phyloP scores from a whole-genome alignment of 306 rosid species.

The Boehmeria nivea region DNA sequence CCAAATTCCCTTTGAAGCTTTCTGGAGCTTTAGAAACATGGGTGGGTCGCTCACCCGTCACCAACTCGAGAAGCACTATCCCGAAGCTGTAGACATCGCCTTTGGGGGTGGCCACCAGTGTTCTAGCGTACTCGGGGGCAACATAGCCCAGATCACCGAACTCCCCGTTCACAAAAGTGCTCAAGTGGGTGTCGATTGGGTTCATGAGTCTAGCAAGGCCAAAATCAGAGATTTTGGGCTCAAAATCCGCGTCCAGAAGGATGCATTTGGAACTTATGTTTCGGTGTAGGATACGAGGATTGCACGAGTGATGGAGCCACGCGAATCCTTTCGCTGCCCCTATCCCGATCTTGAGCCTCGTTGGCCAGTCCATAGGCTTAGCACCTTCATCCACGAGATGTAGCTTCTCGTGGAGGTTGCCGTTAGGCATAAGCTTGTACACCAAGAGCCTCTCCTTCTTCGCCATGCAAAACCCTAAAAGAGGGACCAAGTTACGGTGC shows the following conservation, averaged over 20 bases:
- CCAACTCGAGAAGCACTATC: slow-evolving; percentile 86
- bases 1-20: slow-evolving; percentile 74
- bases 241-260: slow-evolving; percentile 63
- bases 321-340: slow-evolving; percentile 95
- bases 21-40: slow-evolving; percentile 64
- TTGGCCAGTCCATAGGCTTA: slow-evolving; percentile 59
- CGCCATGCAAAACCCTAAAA: slow-evolving; percentile 78
- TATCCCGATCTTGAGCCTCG: slow-evolving; percentile 78
- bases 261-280: slow-evolving; percentile 94
- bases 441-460: slow-evolving; percentile 86
- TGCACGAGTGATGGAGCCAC: slow-evolving; percentile 95
- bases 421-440: slow-evolving; percentile 68
- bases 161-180: slow-evolving; percentile 93
- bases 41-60: slow-evolving; percentile 80
- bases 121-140: slow-evolving; percentile 86
- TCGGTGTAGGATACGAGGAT: slow-evolving; percentile 86
- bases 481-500: slow-evolving; percentile 81
- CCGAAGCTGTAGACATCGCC: slow-evolving; percentile 94
- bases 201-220: slow-evolving; percentile 97
- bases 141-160: slow-evolving; percentile 92
- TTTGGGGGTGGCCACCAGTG: slow-evolving; percentile 87
- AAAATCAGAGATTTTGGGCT: slow-evolving; percentile 86
- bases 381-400: slow-evolving; percentile 43
- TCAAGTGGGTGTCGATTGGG: slow-evolving; percentile 88
- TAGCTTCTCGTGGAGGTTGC: slow-evolving; percentile 68